Evolutionary conservation across 345 rosid species (phyloP).

Genomic region (Ceriops tagal): DNA sequence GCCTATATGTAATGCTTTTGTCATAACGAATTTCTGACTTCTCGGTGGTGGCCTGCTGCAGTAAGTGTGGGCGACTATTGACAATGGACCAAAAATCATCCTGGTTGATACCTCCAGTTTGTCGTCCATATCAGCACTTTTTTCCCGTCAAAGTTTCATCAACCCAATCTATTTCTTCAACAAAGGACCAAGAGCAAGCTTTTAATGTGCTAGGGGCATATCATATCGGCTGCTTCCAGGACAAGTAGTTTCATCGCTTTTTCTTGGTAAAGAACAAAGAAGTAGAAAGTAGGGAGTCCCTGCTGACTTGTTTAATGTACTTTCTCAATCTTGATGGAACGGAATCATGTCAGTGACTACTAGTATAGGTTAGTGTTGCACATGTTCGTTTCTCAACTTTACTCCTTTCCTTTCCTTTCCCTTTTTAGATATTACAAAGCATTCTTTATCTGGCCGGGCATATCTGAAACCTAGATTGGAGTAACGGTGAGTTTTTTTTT

Average conservation of each 20-base stretch:
- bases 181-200: conserved; percentile 25
- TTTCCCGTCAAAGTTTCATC: conserved; percentile 11
- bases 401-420: too few species aligned
- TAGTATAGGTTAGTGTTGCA: too few species aligned
- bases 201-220: conserved; percentile 10
- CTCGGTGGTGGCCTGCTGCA: conserved; percentile 30
- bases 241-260: conserved; percentile 1
- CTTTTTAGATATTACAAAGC: too few species aligned
- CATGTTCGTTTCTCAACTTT: too few species aligned
- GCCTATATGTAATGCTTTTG: background rate
- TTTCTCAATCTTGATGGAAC: too few species aligned
- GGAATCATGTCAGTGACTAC: too few species aligned
- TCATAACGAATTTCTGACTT: conserved; percentile 7
- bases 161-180: background rate
- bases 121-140: conserved; percentile 21
- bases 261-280: background rate
- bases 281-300: background rate
- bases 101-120: conserved; percentile 25
- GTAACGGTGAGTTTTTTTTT: too few species aligned
- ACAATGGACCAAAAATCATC: conserved; percentile 68
- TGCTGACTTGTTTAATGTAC: too few species aligned
- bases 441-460: too few species aligned
- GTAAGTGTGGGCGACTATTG: conserved; percentile 66
- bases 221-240: conserved; percentile 25
- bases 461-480: too few species aligned